These are phyloP conservation scores for Allodekkera sacchari DNA, from an alignment of 805 yeast genomes.

Conservation along the genomic window DNA sequence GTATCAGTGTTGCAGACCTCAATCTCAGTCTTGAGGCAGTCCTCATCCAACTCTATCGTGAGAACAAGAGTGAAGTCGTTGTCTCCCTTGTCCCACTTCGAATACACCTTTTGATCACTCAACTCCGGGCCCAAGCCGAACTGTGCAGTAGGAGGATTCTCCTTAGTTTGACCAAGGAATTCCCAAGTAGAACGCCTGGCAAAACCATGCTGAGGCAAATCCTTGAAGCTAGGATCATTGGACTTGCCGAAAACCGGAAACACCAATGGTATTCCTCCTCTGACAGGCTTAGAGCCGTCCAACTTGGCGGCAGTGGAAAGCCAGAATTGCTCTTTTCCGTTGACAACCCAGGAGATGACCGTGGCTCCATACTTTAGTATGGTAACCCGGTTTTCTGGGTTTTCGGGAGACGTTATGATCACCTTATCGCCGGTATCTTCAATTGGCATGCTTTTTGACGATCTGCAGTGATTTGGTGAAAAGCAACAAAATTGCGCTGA, in stretches of 20 bases:
- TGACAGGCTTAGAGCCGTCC: constrained; percentile 89
- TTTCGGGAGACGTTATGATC: constrained; percentile 44
- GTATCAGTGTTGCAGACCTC: constrained; percentile 68
- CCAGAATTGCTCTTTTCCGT: constrained; percentile 80
- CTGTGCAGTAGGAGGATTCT: constrained; percentile 70
- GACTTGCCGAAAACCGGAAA: constrained; percentile 88
- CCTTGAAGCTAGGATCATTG: constrained; percentile 47
- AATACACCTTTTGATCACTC: constrained; percentile 51
- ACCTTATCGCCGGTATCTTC: constrained; percentile 61
- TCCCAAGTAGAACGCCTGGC: constrained; percentile 92
- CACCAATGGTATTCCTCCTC: constrained; percentile 96
- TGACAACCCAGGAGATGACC: constrained; percentile 69
- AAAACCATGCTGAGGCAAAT: constrained; percentile 93
- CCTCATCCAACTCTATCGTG: constrained; percentile 53
- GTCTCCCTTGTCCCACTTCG: constrained; percentile 44
- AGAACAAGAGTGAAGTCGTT: constrained; percentile 73
- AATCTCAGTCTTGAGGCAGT: constrained; percentile 56
- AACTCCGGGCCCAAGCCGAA: constrained; percentile 87
- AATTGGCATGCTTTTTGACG: too few relatives aligned
- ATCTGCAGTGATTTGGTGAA: too few relatives aligned
- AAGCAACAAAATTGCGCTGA: too few relatives aligned
- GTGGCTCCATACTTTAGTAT: constrained; percentile 86
- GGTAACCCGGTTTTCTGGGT: constrained; percentile 47
- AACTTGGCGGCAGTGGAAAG: constrained; percentile 65
- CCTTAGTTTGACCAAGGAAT: constrained; percentile 76